phyloP scores from a whole-genome alignment of 164 flowering plant species.

The Santalum album region DNA sequence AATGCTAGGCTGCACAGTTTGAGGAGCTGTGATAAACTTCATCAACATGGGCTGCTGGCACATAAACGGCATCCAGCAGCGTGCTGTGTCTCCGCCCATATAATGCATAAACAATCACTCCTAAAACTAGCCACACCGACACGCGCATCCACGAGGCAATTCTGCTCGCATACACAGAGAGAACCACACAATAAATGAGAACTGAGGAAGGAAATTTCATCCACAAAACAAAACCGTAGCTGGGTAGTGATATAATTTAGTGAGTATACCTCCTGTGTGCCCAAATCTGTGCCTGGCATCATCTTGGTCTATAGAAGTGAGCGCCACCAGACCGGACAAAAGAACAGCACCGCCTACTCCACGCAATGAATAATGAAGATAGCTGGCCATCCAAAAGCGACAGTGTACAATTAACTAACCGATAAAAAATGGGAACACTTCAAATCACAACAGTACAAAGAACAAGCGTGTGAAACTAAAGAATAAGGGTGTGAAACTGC shows the following conservation, averaged over 20 bases:
- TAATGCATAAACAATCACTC: constrained; percentile 56
- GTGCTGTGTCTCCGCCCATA: constrained; percentile 83
- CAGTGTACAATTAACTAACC: not conserved
- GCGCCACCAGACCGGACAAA: constrained; percentile 53
- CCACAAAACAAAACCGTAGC: too few species aligned
- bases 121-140: constrained; percentile 67
- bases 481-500: too few species aligned
- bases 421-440: not conserved
- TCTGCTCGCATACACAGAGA: constrained; percentile 25
- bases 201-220: too few species aligned
- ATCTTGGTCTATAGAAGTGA: constrained; percentile 83
- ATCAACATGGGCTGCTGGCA: constrained; percentile 62
- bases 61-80: constrained; percentile 66
- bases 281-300: constrained; percentile 92
- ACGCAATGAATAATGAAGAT: constrained; percentile 38
- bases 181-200: too few species aligned
- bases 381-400: constrained; percentile 21
- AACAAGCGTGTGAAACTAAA: too few species aligned
- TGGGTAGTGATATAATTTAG: too few species aligned
- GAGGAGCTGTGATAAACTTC: constrained; percentile 50
- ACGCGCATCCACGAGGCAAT: constrained; percentile 77
- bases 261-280: constrained; percentile 69
- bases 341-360: constrained; percentile 68
- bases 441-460: too few species aligned
- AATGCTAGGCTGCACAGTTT: constrained; percentile 14